These are phyloP conservation scores for Saccharomycopsis crataegensis DNA, from an alignment of 1,139 yeast species.

Conservation along the genomic window DNA sequence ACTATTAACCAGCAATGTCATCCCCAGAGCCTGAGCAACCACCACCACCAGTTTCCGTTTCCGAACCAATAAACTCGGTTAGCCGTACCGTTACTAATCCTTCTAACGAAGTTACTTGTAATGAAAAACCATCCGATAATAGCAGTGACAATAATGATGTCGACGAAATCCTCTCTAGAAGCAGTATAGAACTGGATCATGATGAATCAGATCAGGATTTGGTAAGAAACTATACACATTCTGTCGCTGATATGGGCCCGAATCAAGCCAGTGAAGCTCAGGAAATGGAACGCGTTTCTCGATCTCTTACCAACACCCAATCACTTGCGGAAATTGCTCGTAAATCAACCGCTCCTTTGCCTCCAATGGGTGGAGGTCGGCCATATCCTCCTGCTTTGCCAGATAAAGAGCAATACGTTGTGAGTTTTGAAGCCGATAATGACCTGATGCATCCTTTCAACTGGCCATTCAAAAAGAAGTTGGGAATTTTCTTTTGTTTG, in stretches of 20 bases:
- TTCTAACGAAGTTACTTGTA: conserved; percentile 2
- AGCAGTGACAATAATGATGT: neutral
- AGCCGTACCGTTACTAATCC: too few species aligned
- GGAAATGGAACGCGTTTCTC: conserved; percentile 8
- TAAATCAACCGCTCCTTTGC: conserved; percentile 29
- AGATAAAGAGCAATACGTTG: conserved; percentile 43
- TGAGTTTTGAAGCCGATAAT: conserved; percentile 51
- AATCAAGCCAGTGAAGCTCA: conserved; percentile 3
- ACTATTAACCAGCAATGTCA: too few species aligned
- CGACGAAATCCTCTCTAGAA: too few species aligned
- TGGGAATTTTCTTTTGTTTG: conserved; percentile 34
- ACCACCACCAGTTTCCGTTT: too few species aligned
- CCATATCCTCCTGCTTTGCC: conserved; percentile 48
- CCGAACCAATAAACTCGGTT: too few species aligned
- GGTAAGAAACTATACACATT: neutral
- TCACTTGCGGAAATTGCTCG: conserved; percentile 20
- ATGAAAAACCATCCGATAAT: neutral
- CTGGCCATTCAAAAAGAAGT: conserved; percentile 41
- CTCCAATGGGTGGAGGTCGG: conserved; percentile 52
- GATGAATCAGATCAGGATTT: conserved; percentile 6
- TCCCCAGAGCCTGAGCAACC: too few species aligned
- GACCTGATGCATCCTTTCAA: conserved; percentile 61
- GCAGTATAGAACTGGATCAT: neutral
- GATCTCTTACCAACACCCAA: conserved; percentile 11
- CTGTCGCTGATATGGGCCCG: conserved; percentile 14